Percentiles rank a stretch among this genome's conserved stretches.
Conservation (phyloP, 768 basidiomycete genomes). For the Amanita pseudoporphyria region DNA sequence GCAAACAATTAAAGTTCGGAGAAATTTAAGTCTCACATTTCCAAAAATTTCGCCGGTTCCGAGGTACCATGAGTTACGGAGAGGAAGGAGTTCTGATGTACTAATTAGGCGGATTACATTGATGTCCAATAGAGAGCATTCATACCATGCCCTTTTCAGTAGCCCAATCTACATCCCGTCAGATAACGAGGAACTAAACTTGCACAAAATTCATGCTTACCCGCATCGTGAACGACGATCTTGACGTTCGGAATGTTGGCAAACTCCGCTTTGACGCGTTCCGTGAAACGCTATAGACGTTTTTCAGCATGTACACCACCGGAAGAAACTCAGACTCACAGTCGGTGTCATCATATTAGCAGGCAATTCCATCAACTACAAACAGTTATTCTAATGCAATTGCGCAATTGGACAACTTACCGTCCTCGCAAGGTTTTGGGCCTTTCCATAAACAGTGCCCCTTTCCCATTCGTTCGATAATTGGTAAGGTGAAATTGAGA, state of each 20-base stretch:
- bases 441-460: constrained; percentile 63
- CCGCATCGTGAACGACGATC: constrained; percentile 64
- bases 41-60: constrained; percentile 81
- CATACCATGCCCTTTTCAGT: constrained; percentile 73
- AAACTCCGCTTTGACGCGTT: constrained; percentile 62
- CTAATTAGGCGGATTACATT: not conserved
- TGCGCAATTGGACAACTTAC: constrained; percentile 25
- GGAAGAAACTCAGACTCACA: constrained; percentile 23
- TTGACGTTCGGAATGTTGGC: constrained; percentile 56
- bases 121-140: not conserved
- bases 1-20: not conserved
- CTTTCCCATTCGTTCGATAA: constrained; percentile 57
- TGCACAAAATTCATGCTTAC: constrained; percentile 23
- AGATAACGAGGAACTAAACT: constrained; percentile 4
- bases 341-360: constrained; percentile 84
- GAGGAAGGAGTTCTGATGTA: constrained; percentile 57
- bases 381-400: not conserved
- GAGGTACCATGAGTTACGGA: constrained; percentile 77
- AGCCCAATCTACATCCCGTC: constrained; percentile 54
- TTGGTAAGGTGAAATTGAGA: constrained; percentile 37
- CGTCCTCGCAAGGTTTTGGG: constrained; percentile 75
- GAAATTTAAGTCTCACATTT: constrained; percentile 45
- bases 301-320: not conserved
- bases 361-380: constrained; percentile 74
- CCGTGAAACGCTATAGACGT: constrained; percentile 46